phyloP scores from a whole-genome alignment of 1,139 yeast genomes.

The Candida buenavistaensis region DNA sequence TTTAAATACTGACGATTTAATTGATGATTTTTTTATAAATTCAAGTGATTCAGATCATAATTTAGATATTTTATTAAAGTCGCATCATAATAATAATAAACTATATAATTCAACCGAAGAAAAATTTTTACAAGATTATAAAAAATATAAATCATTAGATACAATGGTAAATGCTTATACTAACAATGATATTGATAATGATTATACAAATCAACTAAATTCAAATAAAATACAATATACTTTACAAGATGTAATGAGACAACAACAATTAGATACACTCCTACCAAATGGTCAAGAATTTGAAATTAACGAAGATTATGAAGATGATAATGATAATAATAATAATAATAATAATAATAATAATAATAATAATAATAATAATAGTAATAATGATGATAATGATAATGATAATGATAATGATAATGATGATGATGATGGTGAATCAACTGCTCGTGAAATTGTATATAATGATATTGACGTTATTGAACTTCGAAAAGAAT shows the following conservation, averaged over 20 bases:
- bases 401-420: constrained; percentile 7
- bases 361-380: too few relatives aligned
- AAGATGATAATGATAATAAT: constrained; percentile 10
- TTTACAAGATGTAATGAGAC: constrained; percentile 31
- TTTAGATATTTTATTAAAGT: constrained; percentile 23
- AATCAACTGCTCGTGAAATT: constrained; percentile 20
- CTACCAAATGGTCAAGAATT: constrained; percentile 5
- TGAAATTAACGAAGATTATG: constrained; percentile 11
- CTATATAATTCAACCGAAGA: constrained; percentile 29
- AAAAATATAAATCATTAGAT: constrained; percentile 36
- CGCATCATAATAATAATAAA: constrained; percentile 13
- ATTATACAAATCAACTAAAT: too few relatives aligned
- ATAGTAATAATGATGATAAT: constrained; percentile 13
- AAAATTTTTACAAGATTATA: constrained; percentile 33
- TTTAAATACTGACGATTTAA: constrained; percentile 39
- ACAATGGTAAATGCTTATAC: constrained; percentile 24
- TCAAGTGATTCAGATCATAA: constrained; percentile 29
- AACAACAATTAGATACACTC: constrained; percentile 9
- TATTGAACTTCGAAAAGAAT: constrained; percentile 26
- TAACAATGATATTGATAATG: constrained; percentile 11
- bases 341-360: constrained; percentile 14
- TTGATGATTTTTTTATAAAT: constrained; percentile 44
- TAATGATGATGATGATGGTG: constrained; percentile 14
- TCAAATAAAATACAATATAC: constrained; percentile 9
- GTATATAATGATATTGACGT: constrained; percentile 29